These are phyloP conservation scores for Halophytophthora polymorphica DNA, from an alignment of 352 stramenopile species.

Conservation along the genomic window DNA sequence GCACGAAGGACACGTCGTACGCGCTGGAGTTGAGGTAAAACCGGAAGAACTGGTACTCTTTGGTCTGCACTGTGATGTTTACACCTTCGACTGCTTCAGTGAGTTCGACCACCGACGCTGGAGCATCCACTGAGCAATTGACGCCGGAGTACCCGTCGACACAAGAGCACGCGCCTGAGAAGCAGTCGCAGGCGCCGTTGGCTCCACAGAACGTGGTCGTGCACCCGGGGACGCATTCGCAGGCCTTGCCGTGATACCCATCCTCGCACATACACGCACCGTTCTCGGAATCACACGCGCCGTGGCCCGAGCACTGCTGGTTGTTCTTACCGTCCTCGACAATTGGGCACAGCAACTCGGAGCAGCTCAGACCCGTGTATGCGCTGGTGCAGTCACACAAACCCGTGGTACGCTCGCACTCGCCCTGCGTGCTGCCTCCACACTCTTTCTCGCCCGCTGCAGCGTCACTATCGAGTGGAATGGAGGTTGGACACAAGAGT, in stretches of 20 bases:
- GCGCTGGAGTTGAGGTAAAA: conserved; percentile 55
- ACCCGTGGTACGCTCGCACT: conserved; percentile 45
- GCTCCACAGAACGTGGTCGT: conserved; percentile 32
- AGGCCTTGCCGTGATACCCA: conserved; percentile 62
- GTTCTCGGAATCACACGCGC: conserved; percentile 40
- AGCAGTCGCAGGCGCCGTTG: conserved; percentile 57
- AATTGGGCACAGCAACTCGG: conserved; percentile 51
- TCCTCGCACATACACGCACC: conserved; percentile 48
- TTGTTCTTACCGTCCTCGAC: conserved; percentile 31
- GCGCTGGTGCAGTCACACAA: conserved; percentile 39
- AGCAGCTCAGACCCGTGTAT: conserved; percentile 60
- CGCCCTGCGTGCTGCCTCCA: conserved; percentile 31
- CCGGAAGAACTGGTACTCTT: conserved; percentile 74
- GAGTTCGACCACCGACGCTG: conserved; percentile 28
- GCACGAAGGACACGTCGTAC: conserved; percentile 66
- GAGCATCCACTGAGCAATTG: conserved; percentile 19
- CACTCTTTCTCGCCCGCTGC: conserved; percentile 26
- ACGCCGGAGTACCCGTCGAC: conserved; percentile 39
- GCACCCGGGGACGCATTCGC: conserved; percentile 70
- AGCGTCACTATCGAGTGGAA: conserved; percentile 15
- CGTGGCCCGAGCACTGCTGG: conserved; percentile 65
- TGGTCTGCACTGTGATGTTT: conserved; percentile 28
- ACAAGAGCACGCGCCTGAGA: conserved; percentile 59
- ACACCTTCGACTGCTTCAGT: conserved; percentile 15
- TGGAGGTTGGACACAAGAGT: conserved; percentile 36